Percentiles rank a stretch among this genome's conserved stretches.
Evolutionary conservation across 2,329 filamentous ascomycete species (phyloP).

Genomic region (Xylogone sp.): DNA sequence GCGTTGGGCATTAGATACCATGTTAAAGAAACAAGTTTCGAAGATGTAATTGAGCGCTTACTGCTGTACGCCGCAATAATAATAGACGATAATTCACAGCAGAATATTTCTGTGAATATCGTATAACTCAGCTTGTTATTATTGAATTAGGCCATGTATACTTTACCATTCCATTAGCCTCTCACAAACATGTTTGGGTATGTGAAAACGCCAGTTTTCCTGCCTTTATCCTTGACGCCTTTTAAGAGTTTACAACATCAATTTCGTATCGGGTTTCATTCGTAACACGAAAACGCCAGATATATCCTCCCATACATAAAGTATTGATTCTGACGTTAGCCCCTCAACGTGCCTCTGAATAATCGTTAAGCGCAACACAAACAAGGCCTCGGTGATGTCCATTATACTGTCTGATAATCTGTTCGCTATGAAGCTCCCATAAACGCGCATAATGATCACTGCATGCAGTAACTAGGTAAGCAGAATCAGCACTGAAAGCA

Average conservation of each 20-base stretch:
- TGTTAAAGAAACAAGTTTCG: not conserved
- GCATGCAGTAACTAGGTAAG: slow-evolving; percentile 71
- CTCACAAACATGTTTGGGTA: not conserved
- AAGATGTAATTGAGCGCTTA: too few species aligned
- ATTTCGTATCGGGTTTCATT: too few species aligned
- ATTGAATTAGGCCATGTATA: too few species aligned
- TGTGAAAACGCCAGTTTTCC: not conserved
- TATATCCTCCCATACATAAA: not conserved
- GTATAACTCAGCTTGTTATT: too few species aligned
- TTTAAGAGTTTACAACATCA: not conserved
- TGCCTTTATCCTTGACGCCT: not conserved
- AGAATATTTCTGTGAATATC: too few species aligned
- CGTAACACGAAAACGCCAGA: not conserved
- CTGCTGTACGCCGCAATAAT: too few species aligned
- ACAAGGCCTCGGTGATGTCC: slow-evolving; percentile 71
- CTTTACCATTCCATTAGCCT: not conserved
- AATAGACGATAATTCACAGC: too few species aligned
- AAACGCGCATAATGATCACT: slow-evolving; percentile 70
- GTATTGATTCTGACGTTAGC: not conserved
- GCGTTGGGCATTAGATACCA: not conserved
- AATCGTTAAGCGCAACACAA: slow-evolving; percentile 69
- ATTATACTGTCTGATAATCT: slow-evolving; percentile 72
- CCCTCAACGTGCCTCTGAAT: slow-evolving; percentile 30
- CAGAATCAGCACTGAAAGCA: slow-evolving; percentile 69
- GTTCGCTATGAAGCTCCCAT: slow-evolving; percentile 67